Evolutionary conservation across 2,329 filamentous ascomycete genomes (phyloP).

Genomic region (Monascus ruber): DNA sequence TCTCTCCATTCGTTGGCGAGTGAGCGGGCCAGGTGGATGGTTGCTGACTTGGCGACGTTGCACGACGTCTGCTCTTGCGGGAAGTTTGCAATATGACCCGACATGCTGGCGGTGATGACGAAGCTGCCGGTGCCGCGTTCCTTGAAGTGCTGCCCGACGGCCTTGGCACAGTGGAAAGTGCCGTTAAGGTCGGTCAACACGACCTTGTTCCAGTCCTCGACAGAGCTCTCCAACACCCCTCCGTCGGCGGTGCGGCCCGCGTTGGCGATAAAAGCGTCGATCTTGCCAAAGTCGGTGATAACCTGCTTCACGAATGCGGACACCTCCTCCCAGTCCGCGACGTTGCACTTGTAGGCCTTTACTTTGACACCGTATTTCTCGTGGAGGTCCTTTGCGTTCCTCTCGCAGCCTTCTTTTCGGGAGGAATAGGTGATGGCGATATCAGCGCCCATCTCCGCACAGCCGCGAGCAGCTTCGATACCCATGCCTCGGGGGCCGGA

Average conservation of each 20-base stretch:
- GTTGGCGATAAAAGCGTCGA: constrained; percentile 58
- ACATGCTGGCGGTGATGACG: constrained; percentile 56
- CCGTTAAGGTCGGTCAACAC: constrained; percentile 81
- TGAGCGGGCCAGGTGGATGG: constrained; percentile 52
- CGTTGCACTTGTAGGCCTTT: constrained; percentile 57
- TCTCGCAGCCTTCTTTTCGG: constrained; percentile 49
- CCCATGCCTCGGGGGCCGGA: constrained; percentile 56
- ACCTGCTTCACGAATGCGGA: constrained; percentile 48
- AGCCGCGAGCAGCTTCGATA: constrained; percentile 54
- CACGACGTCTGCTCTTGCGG: constrained; percentile 57
- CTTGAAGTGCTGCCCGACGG: constrained; percentile 70
- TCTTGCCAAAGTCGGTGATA: constrained; percentile 58
- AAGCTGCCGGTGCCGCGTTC: constrained; percentile 52
- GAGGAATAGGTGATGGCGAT: constrained; percentile 57
- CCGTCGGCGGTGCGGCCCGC: constrained; percentile 59
- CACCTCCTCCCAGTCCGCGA: constrained; percentile 46
- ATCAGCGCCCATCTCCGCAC: constrained; percentile 53
- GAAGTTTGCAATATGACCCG: constrained; percentile 43
- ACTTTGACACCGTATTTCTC: constrained; percentile 53
- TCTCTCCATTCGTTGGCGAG: constrained; percentile 60
- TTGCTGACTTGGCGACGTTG: constrained; percentile 56
- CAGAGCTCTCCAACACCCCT: constrained; percentile 57
- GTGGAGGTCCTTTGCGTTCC: constrained; percentile 52
- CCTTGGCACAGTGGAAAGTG: constrained; percentile 73
- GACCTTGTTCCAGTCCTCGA: constrained; percentile 65